Base-by-base conservation (phyloP, 257 asterid species). In the Nicotiana obtusifolia region DNA sequence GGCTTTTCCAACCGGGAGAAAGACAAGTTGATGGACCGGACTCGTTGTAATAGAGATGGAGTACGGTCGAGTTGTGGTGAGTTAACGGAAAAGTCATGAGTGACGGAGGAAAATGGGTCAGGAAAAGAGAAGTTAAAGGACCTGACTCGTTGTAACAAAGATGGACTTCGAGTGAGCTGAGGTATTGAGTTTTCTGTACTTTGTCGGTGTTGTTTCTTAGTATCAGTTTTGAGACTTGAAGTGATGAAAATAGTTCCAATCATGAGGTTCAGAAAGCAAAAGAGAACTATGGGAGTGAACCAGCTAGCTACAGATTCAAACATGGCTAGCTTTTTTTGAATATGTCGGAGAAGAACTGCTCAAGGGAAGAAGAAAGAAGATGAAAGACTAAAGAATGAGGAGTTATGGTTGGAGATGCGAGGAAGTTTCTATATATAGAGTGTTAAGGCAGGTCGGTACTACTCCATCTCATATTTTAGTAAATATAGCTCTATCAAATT, bases 211-310 rank as follows among this genome's bases (percentile, higher is more conserved):
- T 30, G 82, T 5, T 60, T 76, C 57, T 30, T 76, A 8, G 49
- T 41, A 30, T 37, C 77, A 26, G 87, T 78, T 35, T 86, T 88
- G 52, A 86, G 83, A 75, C n/a, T 77, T 2, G 92, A 90, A 35
- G 67, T 64, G 44, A 90, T 17, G 84, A 86, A 88, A 26, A 93
- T 88, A 53, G 90, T 81, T 82, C 80, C 91, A 56, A 93, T 87
- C 82, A 83, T 62, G 10, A 91, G 85, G 86, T 91, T 93, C 10
- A 93, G 62, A 31, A 89, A 5, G 86, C 94, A 93, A 90, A 93
- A 93, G 30, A 90, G 90, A n/a, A 85, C 49, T 1, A 90, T 80
- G 20, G 92, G 96, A 1, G 95, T 89, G 15, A 88, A 65, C 89
- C 89, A 90, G 88, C 82, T 85, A 7, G 87, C 17, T 10, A 91